phyloP scores from a whole-genome alignment of 1,139 yeast genomes.

The Yamadazyma oceani region DNA sequence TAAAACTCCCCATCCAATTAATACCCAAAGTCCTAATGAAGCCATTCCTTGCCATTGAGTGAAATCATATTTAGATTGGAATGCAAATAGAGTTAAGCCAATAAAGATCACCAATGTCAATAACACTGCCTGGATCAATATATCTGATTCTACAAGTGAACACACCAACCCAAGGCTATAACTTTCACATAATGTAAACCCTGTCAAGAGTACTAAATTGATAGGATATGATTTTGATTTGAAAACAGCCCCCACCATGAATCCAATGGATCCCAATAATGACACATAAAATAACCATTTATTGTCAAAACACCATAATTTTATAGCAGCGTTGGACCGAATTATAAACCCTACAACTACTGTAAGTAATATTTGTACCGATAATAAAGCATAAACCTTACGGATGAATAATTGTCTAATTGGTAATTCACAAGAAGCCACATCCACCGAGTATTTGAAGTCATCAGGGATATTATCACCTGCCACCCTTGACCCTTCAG shows the following conservation, averaged over 20 bases:
- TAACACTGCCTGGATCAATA: constrained; percentile 70
- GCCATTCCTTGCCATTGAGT: constrained; percentile 69
- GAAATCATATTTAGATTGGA: constrained; percentile 81
- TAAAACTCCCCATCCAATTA: constrained; percentile 73
- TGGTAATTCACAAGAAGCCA: constrained; percentile 74
- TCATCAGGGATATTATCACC: constrained; percentile 66
- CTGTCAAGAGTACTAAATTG: constrained; percentile 54
- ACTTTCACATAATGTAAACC: constrained; percentile 75
- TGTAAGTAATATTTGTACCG: constrained; percentile 64
- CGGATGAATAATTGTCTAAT: constrained; percentile 75
- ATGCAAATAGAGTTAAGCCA: constrained; percentile 75
- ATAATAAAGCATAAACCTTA: constrained; percentile 73
- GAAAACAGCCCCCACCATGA: constrained; percentile 58
- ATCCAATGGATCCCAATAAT: constrained; percentile 58
- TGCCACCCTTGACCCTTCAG: constrained; percentile 23
- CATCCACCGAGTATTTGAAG: constrained; percentile 79
- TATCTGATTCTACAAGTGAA: constrained; percentile 59
- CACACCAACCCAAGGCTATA: constrained; percentile 71
- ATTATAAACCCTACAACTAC: constrained; percentile 59
- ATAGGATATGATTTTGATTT: constrained; percentile 66
- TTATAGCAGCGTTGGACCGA: constrained; percentile 45
- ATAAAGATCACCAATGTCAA: constrained; percentile 69
- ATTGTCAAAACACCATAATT: constrained; percentile 59
- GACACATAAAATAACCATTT: constrained; percentile 62
- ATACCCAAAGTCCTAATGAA: constrained; percentile 61